Evolutionary conservation across 2,329 filamentous ascomycete genomes (phyloP).

Genomic region (Sporothrix euskadiensis): DNA sequence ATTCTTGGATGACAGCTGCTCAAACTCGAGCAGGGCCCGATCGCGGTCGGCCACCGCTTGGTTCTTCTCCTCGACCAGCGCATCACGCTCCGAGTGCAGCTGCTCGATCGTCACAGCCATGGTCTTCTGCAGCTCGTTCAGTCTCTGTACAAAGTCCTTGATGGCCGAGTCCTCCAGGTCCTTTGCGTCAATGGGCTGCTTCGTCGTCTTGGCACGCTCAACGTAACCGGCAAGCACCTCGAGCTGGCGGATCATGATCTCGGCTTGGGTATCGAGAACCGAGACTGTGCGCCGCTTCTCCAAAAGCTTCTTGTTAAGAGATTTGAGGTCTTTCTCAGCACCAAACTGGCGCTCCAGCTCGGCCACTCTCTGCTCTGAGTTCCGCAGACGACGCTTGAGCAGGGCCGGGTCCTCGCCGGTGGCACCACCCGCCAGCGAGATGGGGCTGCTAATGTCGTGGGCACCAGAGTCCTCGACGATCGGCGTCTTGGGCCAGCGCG

Average conservation of each 20-base stretch:
- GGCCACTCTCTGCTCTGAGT: slow-evolving; percentile 78
- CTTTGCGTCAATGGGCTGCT: slow-evolving; percentile 74
- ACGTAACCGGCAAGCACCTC: slow-evolving; percentile 88
- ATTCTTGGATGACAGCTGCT: slow-evolving; percentile 92
- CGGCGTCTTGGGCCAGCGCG: slow-evolving; percentile 70
- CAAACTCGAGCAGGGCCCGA: slow-evolving; percentile 91
- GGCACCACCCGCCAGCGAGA: slow-evolving; percentile 59
- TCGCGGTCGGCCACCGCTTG: slow-evolving; percentile 83
- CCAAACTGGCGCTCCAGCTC: slow-evolving; percentile 81
- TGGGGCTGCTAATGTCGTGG: slow-evolving; percentile 71
- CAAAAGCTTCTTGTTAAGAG: slow-evolving; percentile 80
- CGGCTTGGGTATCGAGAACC: slow-evolving; percentile 87
- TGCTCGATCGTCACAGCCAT: slow-evolving; percentile 61
- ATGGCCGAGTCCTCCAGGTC: slow-evolving; percentile 87
- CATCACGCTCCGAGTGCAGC: slow-evolving; percentile 71
- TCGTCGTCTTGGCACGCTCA: slow-evolving; percentile 79
- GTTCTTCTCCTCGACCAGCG: slow-evolving; percentile 80
- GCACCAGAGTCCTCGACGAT: slow-evolving; percentile 55
- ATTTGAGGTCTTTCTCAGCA: slow-evolving; percentile 65
- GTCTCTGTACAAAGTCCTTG: slow-evolving; percentile 81
- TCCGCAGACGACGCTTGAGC: slow-evolving; percentile 73
- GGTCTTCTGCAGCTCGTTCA: slow-evolving; percentile 61
- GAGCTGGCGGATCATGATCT: slow-evolving; percentile 91
- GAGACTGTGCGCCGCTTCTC: slow-evolving; percentile 97
- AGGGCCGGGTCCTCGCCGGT: slow-evolving; percentile 62